Evolutionary conservation across 345 rosid genomes (phyloP), one percentile per base, ranked within the genome.

Genomic region (Pistacia atlantica): DNA sequence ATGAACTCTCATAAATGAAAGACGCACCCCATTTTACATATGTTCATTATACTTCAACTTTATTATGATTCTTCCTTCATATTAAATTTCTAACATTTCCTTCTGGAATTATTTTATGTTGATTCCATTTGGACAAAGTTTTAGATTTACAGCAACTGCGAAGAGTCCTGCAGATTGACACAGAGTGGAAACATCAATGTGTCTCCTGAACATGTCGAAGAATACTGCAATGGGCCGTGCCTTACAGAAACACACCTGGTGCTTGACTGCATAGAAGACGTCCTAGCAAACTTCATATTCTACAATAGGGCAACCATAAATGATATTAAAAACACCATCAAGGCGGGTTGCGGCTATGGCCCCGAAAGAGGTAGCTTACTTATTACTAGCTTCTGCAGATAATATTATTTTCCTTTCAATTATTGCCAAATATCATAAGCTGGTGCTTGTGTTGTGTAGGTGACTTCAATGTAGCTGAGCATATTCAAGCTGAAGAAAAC

Each of bases 211-310:
- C 64, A 80, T 10, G 72, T 86, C 2, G 87, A 89, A 3, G 69
- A 71, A 52, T 96, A 86, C 81, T 96, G 99, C 80, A 65, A 8
- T 2, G 99, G 99, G 54, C 91, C 97, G 14, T 96, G 99, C 85
- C 79, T 88, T 58, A 10, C 84, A 0, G 98, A 93, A 83, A 93
- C 97, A 42, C 79, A 90, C 80, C 74, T 93, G 78, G 94, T 88
- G 76, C 91, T 96, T 28, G 56, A 75, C 57, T 96, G 99, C 83
- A 74, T 93, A 18, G 89, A 92, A 38, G 75, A 78, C 73, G 71
- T 96, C 52, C 54, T 91, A 82, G 63, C n/a, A 33, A 76, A 90
- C 84, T 96, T 90, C 72, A 8, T 71, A 65, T 93, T 96, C 86
- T 86, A 84, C 80, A 96, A 93, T 66, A 86, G 71, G 54, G 97